These are phyloP conservation scores for Penicillium daleae DNA, from an alignment of 495 filamentous ascomycete species.

Conservation along the genomic window DNA sequence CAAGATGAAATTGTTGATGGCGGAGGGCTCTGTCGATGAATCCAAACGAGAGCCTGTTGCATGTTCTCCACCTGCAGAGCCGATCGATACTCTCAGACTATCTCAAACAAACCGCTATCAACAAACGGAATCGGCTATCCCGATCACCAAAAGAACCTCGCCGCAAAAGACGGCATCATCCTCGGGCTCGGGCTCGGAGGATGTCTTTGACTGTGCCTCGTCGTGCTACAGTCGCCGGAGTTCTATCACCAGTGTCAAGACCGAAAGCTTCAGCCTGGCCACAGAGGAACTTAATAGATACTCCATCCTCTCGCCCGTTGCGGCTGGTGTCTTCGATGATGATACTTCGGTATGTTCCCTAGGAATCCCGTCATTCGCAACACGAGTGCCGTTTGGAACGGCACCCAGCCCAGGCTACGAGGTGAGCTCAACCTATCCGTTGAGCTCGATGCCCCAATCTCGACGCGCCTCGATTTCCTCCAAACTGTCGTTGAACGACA, in stretches of 20 bases:
- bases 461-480: constrained; percentile 13
- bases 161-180: constrained; percentile 15
- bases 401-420: not conserved
- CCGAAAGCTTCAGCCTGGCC: constrained; percentile 11
- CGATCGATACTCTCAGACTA: not conserved
- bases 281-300: constrained; percentile 34
- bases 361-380: constrained; percentile 1
- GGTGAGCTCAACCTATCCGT: too few species aligned
- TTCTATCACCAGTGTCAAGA: constrained; percentile 37
- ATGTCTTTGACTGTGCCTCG: constrained; percentile 32
- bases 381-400: not conserved
- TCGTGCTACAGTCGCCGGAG: constrained; percentile 44
- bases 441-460: not conserved
- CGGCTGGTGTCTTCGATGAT: constrained; percentile 51
- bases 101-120: not conserved
- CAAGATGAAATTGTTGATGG: not conserved
- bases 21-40: not conserved
- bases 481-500: constrained; percentile 25
- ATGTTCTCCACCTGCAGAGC: not conserved
- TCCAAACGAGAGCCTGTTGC: not conserved
- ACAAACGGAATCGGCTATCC: too few species aligned
- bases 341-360: constrained; percentile 13
- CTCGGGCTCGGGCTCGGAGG: constrained; percentile 33
- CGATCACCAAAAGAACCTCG: too few species aligned
- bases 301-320: constrained; percentile 42